Conservation (phyloP, 2,329 filamentous ascomycete species). For the Tolypocladium capitatum region DNA sequence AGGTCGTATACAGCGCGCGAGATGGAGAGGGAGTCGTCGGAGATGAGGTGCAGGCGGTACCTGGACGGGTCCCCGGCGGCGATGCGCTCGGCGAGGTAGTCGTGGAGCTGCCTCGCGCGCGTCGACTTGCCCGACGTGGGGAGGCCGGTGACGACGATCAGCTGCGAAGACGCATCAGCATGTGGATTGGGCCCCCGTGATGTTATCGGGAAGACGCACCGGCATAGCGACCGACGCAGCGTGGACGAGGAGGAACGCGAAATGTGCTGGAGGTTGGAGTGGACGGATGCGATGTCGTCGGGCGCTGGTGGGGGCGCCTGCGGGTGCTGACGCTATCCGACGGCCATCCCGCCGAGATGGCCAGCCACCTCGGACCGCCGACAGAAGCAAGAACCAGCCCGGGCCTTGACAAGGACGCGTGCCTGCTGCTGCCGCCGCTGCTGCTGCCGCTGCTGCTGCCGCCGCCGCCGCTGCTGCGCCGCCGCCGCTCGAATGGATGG, state of each 20-base stretch:
- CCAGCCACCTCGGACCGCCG: no score
- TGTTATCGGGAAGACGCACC: background rate
- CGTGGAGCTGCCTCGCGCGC: conserved; percentile 51
- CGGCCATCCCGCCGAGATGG: background rate
- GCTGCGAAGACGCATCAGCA: conserved; percentile 24
- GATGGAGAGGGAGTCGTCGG: conserved; percentile 58
- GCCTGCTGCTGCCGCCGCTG: no score
- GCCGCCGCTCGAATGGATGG: background rate
- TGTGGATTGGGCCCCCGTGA: background rate
- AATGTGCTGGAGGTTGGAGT: background rate
- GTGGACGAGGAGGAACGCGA: background rate
- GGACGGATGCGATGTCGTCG: no score
- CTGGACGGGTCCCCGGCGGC: conserved; percentile 18
- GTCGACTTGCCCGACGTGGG: conserved; percentile 58
- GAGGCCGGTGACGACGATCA: conserved; percentile 54
- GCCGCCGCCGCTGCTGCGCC: background rate
- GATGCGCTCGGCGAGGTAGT: conserved; percentile 49
- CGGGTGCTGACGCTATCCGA: background rate
- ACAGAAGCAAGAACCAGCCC: no score
- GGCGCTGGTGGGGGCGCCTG: background rate
- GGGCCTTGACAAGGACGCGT: no score
- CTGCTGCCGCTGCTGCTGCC: no score
- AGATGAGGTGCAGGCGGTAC: conserved; percentile 61
- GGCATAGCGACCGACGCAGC: conserved; percentile 4
- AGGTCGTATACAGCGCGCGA: conserved; percentile 59